phyloP scores from a whole-genome alignment of 306 rosid species.

The Heteromeles arbutifolia region DNA sequence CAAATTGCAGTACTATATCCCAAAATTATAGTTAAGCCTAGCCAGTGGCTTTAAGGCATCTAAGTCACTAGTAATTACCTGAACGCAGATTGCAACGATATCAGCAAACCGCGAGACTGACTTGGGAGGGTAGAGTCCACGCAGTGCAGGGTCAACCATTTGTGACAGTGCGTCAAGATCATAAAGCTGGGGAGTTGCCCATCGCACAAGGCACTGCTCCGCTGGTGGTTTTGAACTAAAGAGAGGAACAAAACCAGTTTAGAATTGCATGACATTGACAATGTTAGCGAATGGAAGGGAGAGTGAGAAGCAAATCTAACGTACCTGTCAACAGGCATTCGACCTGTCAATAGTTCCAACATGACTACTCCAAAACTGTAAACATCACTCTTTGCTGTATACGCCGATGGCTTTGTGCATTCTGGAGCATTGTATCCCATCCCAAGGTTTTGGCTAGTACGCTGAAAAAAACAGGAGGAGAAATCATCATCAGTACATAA shows the following conservation, averaged over 20 bases:
- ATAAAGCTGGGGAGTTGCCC: constrained; percentile 83
- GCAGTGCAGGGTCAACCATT: constrained; percentile 76
- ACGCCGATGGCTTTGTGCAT: constrained; percentile 60
- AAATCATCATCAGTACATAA: not conserved
- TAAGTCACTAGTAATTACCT: constrained; percentile 31
- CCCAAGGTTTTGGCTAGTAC: constrained; percentile 61
- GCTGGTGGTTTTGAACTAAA: constrained; percentile 46
- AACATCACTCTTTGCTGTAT: constrained; percentile 66
- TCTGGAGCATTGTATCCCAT: constrained; percentile 89
- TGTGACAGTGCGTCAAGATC: constrained; percentile 56
- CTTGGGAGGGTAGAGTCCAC: constrained; percentile 85
- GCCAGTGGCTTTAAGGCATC: not conserved
- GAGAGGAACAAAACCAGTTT: not conserved
- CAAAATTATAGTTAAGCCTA: not conserved
- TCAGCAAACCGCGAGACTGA: constrained; percentile 80
- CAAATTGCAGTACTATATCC: not conserved
- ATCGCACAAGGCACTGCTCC: constrained; percentile 67
- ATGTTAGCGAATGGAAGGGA: not conserved
- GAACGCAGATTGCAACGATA: constrained; percentile 66
- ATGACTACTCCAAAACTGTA: constrained; percentile 87
- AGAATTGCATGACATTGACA: not conserved
- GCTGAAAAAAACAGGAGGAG: constrained; percentile 24
- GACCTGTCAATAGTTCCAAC: constrained; percentile 83
- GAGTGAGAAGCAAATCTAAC: not conserved
- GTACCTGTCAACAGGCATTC: constrained; percentile 77